Evolutionary conservation across 1,284 basidiomycete genomes (phyloP).

Genomic region (Tilletia walkeri): DNA sequence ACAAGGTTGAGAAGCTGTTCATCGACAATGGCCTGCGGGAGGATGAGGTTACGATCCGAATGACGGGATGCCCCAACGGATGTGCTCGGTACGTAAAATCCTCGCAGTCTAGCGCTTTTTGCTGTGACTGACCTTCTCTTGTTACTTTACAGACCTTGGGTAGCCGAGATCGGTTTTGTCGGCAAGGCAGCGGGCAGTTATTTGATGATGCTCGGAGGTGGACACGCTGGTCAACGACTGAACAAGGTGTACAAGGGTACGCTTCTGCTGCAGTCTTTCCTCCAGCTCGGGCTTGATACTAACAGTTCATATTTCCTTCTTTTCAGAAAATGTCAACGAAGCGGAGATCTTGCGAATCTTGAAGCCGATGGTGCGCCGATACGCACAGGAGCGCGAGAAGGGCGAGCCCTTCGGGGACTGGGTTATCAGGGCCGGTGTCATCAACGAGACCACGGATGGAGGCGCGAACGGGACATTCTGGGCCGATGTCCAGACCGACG

Average conservation of each 20-base stretch:
- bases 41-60: slow-evolving; percentile 94
- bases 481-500: slow-evolving; percentile 1
- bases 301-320: not conserved
- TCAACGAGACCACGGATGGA: slow-evolving; percentile 47
- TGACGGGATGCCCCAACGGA: slow-evolving; percentile 62
- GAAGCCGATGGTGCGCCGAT: slow-evolving; percentile 85
- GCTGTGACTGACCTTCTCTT: not conserved
- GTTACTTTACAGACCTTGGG: slow-evolving; percentile 68
- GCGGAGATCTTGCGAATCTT: slow-evolving; percentile 90
- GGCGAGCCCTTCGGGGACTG: slow-evolving; percentile 95
- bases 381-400: slow-evolving; percentile 81
- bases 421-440: slow-evolving; percentile 64
- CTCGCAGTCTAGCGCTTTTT: not conserved
- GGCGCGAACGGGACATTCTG: slow-evolving; percentile 12
- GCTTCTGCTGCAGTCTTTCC: slow-evolving; percentile 25
- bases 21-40: slow-evolving; percentile 88
- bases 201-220: slow-evolving; percentile 91
- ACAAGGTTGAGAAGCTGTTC: slow-evolving; percentile 92
- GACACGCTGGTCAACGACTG: slow-evolving; percentile 85
- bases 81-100: slow-evolving; percentile 31
- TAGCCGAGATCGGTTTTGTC: slow-evolving; percentile 91
- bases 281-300: slow-evolving; percentile 34
- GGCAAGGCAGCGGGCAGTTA: slow-evolving; percentile 94
- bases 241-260: slow-evolving; percentile 72
- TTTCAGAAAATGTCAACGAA: slow-evolving; percentile 81